phyloP scores from a whole-genome alignment of 2,329 filamentous ascomycete species.

The Fusarium sp. region DNA sequence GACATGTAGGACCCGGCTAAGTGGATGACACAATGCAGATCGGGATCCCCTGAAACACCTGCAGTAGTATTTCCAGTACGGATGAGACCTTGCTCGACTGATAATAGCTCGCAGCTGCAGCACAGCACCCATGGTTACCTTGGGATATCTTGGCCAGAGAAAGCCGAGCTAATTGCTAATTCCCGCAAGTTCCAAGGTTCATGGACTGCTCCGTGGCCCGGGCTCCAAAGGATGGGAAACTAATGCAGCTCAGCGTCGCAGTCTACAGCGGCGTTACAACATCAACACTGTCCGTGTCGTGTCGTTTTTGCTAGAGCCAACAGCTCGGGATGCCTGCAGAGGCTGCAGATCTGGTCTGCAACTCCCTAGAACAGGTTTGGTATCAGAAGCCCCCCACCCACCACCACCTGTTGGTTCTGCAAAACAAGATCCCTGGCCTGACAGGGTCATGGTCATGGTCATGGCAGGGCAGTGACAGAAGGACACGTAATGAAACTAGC shows the following conservation, averaged over 20 bases:
- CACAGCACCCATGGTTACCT: too few species aligned
- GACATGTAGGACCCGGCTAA: background rate
- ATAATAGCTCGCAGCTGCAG: background rate
- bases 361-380: too few species aligned
- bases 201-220: background rate
- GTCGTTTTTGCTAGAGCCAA: slow-evolving; percentile 15
- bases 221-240: background rate
- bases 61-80: background rate
- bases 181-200: slow-evolving; percentile 9
- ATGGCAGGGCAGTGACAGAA: background rate
- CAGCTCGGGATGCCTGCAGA: slow-evolving; percentile 13
- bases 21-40: slow-evolving; percentile 25
- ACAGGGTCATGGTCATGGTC: too few species aligned
- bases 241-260: slow-evolving; percentile 1
- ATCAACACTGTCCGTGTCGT: background rate
- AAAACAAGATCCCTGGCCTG: background rate
- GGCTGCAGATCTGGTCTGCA: too few species aligned
- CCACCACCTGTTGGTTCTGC: background rate
- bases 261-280: background rate
- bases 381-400: too few species aligned
- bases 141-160: background rate
- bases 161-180: slow-evolving; percentile 4
- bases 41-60: slow-evolving; percentile 17
- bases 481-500: slow-evolving; percentile 4
- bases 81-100: background rate